Percentiles rank a stretch among this genome's conserved stretches.
Evolutionary conservation across 805 yeast species (phyloP).

Genomic region (Metschnikowia lunata): DNA sequence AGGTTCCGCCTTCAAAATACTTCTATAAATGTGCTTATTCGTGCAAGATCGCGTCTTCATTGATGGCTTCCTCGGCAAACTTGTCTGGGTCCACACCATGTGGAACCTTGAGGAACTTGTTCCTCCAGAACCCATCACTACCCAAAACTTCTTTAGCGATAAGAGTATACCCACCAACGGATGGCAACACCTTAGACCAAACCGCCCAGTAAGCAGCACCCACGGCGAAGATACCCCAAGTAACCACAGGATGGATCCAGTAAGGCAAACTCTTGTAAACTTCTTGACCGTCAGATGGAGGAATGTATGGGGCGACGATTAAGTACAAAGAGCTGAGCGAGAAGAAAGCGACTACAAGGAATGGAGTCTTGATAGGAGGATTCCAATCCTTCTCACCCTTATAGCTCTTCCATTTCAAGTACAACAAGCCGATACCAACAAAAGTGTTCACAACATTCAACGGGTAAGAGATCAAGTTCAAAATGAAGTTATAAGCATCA

Average conservation of each 20-base stretch:
- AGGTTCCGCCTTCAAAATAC: too few relatives aligned
- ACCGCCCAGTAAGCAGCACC: constrained; percentile 65
- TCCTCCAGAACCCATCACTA: constrained; percentile 71
- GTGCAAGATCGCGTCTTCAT: constrained; percentile 12
- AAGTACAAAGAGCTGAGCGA: constrained; percentile 61
- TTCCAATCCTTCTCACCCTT: constrained; percentile 57
- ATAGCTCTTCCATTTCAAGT: constrained; percentile 47
- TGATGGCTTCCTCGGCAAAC: constrained; percentile 16
- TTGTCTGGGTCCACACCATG: constrained; percentile 13
- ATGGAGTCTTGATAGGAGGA: constrained; percentile 66
- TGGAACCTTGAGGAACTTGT: constrained; percentile 43
- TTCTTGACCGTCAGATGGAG: constrained; percentile 61
- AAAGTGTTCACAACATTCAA: constrained; percentile 68
- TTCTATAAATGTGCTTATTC: constrained; percentile 3
- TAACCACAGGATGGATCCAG: constrained; percentile 77
- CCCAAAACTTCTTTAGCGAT: constrained; percentile 53
- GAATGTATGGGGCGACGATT: constrained; percentile 73
- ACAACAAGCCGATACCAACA: constrained; percentile 60
- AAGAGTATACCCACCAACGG: constrained; percentile 47
- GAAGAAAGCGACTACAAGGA: constrained; percentile 62
- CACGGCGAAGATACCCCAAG: constrained; percentile 66
- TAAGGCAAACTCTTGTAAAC: constrained; percentile 72
- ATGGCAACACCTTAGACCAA: constrained; percentile 59
- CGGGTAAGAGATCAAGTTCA: constrained; percentile 79
- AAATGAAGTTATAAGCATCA: constrained; percentile 77